A percentile compares a stretch with the other conserved stretches of the same genome.
Conservation (phyloP, 2,329 filamentous ascomycete genomes). For the Ramularia collo-cygni region DNA sequence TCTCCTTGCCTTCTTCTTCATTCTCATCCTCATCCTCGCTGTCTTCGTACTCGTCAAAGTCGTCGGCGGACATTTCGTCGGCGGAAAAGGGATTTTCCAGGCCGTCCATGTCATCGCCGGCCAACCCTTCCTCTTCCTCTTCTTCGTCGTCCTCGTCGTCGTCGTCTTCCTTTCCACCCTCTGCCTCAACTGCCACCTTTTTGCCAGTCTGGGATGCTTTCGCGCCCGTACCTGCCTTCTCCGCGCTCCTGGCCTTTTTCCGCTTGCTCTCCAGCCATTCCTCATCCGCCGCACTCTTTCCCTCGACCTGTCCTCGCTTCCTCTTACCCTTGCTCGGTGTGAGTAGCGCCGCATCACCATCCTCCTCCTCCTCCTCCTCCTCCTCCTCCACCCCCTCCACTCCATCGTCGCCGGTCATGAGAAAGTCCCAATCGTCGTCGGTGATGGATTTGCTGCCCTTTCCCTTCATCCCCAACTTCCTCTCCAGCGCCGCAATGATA, state of each 20-base stretch:
- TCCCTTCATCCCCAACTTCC: constrained; percentile 73
- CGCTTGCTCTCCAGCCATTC: constrained; percentile 55
- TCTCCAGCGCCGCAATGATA: constrained; percentile 81
- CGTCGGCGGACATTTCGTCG: constrained; percentile 28
- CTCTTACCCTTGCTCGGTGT: constrained; percentile 45
- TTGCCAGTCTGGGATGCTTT: background rate
- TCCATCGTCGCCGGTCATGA: constrained; percentile 55
- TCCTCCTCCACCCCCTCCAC: constrained; percentile 18
- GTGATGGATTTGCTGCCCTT: constrained; percentile 67
- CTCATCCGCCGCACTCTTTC: constrained; percentile 33
- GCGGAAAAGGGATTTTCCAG: constrained; percentile 29
- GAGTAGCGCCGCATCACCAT: constrained; percentile 37
- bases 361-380: constrained; percentile 30
- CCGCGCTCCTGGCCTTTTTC: constrained; percentile 41
- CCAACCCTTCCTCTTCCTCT: constrained; percentile 33
- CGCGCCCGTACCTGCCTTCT: constrained; percentile 17
- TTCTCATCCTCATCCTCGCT: constrained; percentile 32
- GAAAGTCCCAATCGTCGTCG: constrained; percentile 74
- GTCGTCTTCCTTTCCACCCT: constrained; percentile 22
- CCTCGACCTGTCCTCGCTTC: constrained; percentile 43
- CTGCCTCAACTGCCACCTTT: constrained; percentile 21
- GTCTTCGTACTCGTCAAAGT: constrained; percentile 25
- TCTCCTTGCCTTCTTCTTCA: constrained; percentile 28
- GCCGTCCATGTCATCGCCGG: constrained; percentile 36
- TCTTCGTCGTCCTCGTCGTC: constrained; percentile 14